phyloP scores from a whole-genome alignment of 2,329 filamentous ascomycete genomes.

The Blastomyces parvus region DNA sequence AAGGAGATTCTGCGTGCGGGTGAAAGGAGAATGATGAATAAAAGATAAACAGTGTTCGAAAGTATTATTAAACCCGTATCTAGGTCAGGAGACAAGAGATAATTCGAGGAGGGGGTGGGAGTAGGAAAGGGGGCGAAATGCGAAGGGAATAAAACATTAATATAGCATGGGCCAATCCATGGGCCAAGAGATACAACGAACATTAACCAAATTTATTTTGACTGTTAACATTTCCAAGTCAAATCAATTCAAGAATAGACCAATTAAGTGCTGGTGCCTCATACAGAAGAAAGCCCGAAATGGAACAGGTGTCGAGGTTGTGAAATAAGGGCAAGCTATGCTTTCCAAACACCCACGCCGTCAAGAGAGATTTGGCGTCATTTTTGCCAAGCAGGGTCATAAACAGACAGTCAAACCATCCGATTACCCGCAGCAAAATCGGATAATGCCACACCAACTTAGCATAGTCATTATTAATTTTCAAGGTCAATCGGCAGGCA shows the following conservation, averaged over 20 bases:
- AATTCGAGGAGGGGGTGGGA: not conserved
- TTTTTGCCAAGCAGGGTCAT: not conserved
- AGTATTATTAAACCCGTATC: too few species aligned
- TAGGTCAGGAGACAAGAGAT: too few species aligned
- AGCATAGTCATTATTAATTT: not conserved
- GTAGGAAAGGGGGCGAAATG: not conserved
- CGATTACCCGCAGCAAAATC: not conserved
- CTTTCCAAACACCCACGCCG: not conserved
- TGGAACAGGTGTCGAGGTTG: not conserved
- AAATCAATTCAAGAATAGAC: not conserved
- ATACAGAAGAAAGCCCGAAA: not conserved
- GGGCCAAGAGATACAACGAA: not conserved
- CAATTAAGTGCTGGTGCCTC: not conserved
- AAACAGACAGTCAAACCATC: not conserved
- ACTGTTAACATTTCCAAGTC: not conserved
- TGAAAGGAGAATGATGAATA: too few species aligned
- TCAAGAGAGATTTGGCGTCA: not conserved
- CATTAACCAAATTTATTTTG: not conserved
- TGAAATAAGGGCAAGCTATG: not conserved
- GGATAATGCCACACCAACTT: not conserved
- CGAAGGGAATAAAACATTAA: not conserved
- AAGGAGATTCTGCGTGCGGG: too few species aligned
- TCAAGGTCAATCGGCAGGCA: constrained; percentile 13
- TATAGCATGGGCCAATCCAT: not conserved
- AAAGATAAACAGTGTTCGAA: too few species aligned